phyloP scores from a whole-genome alignment of 1,139 yeast species.

The Arxiozyma bovina region DNA sequence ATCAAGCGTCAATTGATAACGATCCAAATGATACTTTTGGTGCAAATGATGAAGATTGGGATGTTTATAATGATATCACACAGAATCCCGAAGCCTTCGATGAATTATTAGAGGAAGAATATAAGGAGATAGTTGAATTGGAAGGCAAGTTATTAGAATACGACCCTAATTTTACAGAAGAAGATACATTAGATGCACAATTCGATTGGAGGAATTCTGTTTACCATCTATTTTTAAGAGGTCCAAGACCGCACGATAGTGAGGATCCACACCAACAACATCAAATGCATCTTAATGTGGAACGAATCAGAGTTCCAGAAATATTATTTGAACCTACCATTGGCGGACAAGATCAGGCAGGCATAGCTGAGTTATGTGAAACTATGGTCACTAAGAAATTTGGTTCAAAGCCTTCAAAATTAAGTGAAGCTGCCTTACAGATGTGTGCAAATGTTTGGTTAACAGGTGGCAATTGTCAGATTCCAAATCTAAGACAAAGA shows the following conservation, averaged over 20 bases:
- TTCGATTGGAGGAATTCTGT: constrained; percentile 79
- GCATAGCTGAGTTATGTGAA: constrained; percentile 67
- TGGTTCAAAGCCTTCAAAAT: constrained; percentile 43
- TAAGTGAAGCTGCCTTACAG: constrained; percentile 24
- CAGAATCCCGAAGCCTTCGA: constrained; percentile 54
- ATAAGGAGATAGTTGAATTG: constrained; percentile 48
- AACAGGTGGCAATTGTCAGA: constrained; percentile 75
- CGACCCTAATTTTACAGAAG: constrained; percentile 79
- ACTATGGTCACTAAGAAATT: constrained; percentile 57
- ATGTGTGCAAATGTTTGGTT: constrained; percentile 59
- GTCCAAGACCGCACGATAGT: constrained; percentile 68
- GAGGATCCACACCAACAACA: constrained; percentile 65
- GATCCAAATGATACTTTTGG: constrained; percentile 95
- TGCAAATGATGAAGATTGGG: constrained; percentile 95
- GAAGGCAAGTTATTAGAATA: constrained; percentile 69
- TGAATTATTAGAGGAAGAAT: constrained; percentile 66
- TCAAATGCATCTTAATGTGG: constrained; percentile 83
- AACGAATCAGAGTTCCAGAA: constrained; percentile 88
- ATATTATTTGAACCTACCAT: constrained; percentile 87
- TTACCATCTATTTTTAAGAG: constrained; percentile 78
- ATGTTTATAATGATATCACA: constrained; percentile 76
- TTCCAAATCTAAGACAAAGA: constrained; percentile 61
- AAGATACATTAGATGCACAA: constrained; percentile 74
- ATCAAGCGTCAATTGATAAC: constrained; percentile 63
- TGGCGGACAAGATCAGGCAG: constrained; percentile 95